Evolutionary conservation across 306 rosid genomes (phyloP).

Genomic region (Cucumis melo): DNA sequence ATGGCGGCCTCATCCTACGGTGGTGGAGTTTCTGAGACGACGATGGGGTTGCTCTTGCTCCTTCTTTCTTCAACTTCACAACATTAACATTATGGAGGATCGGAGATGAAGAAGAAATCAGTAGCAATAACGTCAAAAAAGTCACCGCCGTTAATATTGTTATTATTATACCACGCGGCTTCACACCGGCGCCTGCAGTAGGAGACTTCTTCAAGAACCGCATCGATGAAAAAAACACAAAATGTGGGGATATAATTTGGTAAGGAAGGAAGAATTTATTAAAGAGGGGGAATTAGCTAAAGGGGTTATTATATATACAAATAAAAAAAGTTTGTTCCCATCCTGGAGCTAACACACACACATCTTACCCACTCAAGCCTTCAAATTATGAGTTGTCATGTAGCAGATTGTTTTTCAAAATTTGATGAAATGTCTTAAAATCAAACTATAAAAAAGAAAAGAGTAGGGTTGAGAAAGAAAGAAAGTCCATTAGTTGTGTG

Average conservation of each 20-base stretch:
- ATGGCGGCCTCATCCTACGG: slow-evolving; percentile 13
- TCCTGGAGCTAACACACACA: no score
- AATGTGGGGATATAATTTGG: no score
- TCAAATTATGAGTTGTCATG: no score
- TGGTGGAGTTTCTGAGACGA: not conserved
- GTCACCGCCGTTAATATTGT: slow-evolving; percentile 16
- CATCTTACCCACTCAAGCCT: no score
- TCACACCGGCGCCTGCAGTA: slow-evolving; percentile 10
- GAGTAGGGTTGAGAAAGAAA: no score
- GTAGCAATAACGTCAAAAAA: slow-evolving; percentile 10
- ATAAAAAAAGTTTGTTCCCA: no score
- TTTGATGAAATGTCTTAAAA: no score
- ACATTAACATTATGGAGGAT: not conserved
- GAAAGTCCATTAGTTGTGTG: not conserved
- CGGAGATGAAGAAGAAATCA: slow-evolving; percentile 15
- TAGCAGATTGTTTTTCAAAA: no score
- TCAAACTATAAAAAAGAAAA: no score
- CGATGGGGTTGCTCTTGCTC: slow-evolving; percentile 5
- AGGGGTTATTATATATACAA: no score
- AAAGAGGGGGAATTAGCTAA: no score
- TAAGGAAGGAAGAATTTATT: not conserved
- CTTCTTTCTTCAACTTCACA: slow-evolving; percentile 2
- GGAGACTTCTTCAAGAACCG: slow-evolving; percentile 9
- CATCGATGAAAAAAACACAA: slow-evolving; percentile 13
- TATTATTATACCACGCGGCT: not conserved